A percentile compares a stretch with the other conserved stretches of the same genome.
Evolutionary conservation across 768 basidiomycete genomes (phyloP).

Genomic region (Kwoniella dendrophila): DNA sequence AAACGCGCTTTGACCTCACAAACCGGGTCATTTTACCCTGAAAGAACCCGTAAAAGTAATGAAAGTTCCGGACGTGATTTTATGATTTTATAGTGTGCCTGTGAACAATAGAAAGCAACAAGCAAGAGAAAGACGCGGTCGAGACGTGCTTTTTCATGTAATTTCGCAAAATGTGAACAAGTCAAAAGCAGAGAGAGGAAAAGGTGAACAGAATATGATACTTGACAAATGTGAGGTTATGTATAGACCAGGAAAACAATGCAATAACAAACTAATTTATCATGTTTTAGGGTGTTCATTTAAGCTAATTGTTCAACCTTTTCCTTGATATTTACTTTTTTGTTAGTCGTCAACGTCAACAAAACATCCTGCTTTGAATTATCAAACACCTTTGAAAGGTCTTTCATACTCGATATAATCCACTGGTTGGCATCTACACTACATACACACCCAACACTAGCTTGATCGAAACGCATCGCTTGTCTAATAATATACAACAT

Average conservation of each 20-base stretch:
- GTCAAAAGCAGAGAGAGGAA: too few species aligned
- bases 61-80: slow-evolving; percentile 2
- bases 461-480: too few species aligned
- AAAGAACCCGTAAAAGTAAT: not conserved
- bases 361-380: not conserved
- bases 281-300: not conserved
- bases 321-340: too few species aligned
- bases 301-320: not conserved
- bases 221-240: too few species aligned
- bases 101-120: not conserved
- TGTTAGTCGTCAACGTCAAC: not conserved
- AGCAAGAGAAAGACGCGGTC: slow-evolving; percentile 6
- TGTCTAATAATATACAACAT: too few species aligned
- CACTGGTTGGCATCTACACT: slow-evolving; percentile 11
- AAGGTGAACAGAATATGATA: too few species aligned
- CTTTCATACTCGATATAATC: not conserved
- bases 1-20: slow-evolving; percentile 15
- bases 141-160: slow-evolving; percentile 1
- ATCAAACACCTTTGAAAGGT: slow-evolving; percentile 7
- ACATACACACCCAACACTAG: not conserved
- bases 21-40: not conserved
- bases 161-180: too few species aligned
- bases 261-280: too few species aligned
- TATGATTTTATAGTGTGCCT: not conserved
- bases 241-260: too few species aligned